Conservation (phyloP, 495 filamentous ascomycete species). For the Cryomyces minteri region DNA sequence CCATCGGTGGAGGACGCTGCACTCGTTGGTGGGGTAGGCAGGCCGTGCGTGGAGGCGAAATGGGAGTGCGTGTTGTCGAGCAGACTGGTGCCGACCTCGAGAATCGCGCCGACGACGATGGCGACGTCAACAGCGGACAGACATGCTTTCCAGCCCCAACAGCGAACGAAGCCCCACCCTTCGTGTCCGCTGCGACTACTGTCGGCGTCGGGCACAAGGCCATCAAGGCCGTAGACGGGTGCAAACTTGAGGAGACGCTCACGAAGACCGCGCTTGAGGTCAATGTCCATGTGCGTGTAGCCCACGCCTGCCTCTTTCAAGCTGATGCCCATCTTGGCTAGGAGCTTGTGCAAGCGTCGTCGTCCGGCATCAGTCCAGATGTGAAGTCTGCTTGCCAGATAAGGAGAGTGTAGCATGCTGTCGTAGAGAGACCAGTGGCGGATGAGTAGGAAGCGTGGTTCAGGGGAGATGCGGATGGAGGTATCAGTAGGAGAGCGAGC, state of each 20-base stretch:
- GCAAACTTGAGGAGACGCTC: constrained; percentile 75
- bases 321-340: constrained; percentile 96
- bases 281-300: constrained; percentile 98
- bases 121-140: constrained; percentile 82
- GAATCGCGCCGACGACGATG: constrained; percentile 71
- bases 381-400: constrained; percentile 78
- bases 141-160: constrained; percentile 95
- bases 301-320: constrained; percentile 83
- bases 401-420: constrained; percentile 94
- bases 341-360: constrained; percentile 83
- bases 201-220: constrained; percentile 55
- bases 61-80: constrained; percentile 14
- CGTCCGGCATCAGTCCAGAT: constrained; percentile 84
- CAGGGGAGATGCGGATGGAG: constrained; percentile 80
- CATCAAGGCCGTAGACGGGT: constrained; percentile 78
- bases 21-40: constrained; percentile 8
- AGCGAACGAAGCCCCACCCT: constrained; percentile 91
- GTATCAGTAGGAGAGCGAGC: constrained; percentile 79
- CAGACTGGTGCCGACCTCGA: constrained; percentile 57
- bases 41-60: constrained; percentile 4
- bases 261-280: constrained; percentile 77
- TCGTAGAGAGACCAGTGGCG: constrained; percentile 96
- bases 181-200: constrained; percentile 39
- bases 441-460: constrained; percentile 85
- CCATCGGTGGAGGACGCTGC: constrained; percentile 18